A percentile compares a stretch with the other conserved stretches of the same genome.
Evolutionary conservation across 345 rosid species (phyloP).

Genomic region (Acer negundo): DNA sequence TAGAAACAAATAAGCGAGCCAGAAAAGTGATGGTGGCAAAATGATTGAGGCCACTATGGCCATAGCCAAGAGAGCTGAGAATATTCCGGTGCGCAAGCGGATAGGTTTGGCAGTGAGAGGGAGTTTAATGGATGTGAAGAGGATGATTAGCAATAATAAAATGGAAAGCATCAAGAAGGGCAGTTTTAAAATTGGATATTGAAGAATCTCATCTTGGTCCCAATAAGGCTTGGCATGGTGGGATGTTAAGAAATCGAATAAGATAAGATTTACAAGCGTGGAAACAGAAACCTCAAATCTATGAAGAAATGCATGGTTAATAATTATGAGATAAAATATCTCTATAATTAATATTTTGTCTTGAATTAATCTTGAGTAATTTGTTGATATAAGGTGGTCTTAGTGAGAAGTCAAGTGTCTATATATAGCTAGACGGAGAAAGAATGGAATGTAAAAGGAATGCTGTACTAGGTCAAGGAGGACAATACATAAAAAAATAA

Average conservation of each 20-base stretch:
- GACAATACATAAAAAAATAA: too few relatives aligned
- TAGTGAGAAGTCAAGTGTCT: too few relatives aligned
- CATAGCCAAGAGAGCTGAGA: not conserved
- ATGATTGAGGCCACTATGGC: not conserved
- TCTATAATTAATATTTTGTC: too few relatives aligned
- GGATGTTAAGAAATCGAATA: not conserved
- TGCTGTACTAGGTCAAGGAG: too few relatives aligned
- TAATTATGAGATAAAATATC: too few relatives aligned
- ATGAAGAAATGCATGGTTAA: not conserved
- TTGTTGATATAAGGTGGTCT: too few relatives aligned
- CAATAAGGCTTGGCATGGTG: not conserved
- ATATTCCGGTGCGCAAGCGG: not conserved
- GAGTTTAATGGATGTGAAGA: slow-evolving; percentile 3
- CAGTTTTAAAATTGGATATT: not conserved
- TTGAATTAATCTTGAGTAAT: too few relatives aligned
- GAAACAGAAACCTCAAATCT: not conserved
- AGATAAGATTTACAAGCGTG: not conserved
- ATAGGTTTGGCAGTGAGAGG: not conserved
- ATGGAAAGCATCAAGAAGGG: not conserved
- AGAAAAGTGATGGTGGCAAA: not conserved
- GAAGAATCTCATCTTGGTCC: not conserved
- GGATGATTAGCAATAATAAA: not conserved
- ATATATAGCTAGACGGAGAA: too few relatives aligned
- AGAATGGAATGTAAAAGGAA: too few relatives aligned
- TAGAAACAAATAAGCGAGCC: not conserved